These are phyloP conservation scores for Pseudonitzschia pungens DNA, from an alignment of 108 stramenopile genomes.

Conservation along the genomic window DNA sequence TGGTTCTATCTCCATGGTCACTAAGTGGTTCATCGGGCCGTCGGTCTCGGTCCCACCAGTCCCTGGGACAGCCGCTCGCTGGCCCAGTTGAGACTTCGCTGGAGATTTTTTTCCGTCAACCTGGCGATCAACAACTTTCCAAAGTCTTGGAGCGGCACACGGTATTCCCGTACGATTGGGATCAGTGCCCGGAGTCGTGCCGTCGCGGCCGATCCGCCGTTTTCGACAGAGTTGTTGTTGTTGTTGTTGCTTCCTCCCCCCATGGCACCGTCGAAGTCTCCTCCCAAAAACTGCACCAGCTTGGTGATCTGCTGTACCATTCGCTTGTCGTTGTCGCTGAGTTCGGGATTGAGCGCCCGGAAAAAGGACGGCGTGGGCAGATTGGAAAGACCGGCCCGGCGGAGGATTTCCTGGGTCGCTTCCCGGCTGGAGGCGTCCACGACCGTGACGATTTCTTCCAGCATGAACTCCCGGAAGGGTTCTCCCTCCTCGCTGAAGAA, in stretches of 20 bases:
- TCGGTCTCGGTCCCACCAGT: no score
- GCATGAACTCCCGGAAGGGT: conserved; percentile 88
- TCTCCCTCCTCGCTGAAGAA: conserved; percentile 91
- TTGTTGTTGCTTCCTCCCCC: background rate
- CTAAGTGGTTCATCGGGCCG: no score
- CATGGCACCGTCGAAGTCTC: conserved; percentile 70
- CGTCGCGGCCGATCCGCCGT: conserved; percentile 22
- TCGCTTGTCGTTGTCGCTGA: conserved; percentile 60
- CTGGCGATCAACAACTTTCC: conserved; percentile 63
- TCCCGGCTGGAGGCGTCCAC: conserved; percentile 79
- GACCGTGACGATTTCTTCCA: conserved; percentile 85
- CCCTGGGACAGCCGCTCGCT: conserved; percentile 21
- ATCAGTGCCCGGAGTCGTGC: conserved; percentile 57
- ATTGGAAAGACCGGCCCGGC: conserved; percentile 52
- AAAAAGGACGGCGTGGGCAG: conserved; percentile 67
- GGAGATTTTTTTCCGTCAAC: conserved; percentile 66
- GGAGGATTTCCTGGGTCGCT: conserved; percentile 58
- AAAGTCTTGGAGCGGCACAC: conserved; percentile 71
- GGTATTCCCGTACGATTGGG: conserved; percentile 76
- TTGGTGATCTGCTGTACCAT: conserved; percentile 81
- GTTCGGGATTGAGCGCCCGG: conserved; percentile 63
- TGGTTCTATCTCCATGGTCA: no score
- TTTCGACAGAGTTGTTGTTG: background rate
- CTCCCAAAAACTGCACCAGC: conserved; percentile 67
- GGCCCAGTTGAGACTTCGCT: conserved; percentile 74